Evolutionary conservation across 1,284 basidiomycete species (phyloP).

Genomic region (Tremellales sp.): DNA sequence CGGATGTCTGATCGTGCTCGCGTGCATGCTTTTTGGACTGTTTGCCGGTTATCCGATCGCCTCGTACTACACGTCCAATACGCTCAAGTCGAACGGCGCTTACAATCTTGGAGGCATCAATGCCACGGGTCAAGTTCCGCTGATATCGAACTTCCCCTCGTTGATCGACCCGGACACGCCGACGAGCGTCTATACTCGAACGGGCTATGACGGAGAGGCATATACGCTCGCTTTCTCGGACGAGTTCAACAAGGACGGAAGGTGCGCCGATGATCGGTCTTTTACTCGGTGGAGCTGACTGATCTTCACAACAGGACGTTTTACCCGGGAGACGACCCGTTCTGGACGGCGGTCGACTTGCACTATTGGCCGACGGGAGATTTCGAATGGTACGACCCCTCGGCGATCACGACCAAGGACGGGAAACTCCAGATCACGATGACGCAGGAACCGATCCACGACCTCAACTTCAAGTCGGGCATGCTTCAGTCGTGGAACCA

Average conservation of each 20-base stretch:
- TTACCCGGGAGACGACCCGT: slow-evolving; percentile 57
- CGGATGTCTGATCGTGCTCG: slow-evolving; percentile 66
- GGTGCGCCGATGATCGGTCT: too few relatives aligned
- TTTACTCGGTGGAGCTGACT: too few relatives aligned
- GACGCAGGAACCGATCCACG: slow-evolving; percentile 62
- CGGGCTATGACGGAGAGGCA: slow-evolving; percentile 42
- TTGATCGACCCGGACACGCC: slow-evolving; percentile 72
- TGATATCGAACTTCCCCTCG: slow-evolving; percentile 61
- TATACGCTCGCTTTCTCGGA: slow-evolving; percentile 53
- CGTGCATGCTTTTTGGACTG: slow-evolving; percentile 55
- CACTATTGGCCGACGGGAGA: slow-evolving; percentile 70
- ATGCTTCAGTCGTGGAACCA: slow-evolving; percentile 60
- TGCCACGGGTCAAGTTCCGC: slow-evolving; percentile 56
- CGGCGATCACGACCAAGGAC: slow-evolving; percentile 68
- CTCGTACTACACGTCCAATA: slow-evolving; percentile 38
- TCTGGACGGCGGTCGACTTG: slow-evolving; percentile 55
- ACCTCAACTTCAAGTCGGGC: slow-evolving; percentile 63
- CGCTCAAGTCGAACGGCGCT: slow-evolving; percentile 46
- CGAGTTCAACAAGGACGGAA: slow-evolving; percentile 58
- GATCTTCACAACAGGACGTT: too few relatives aligned
- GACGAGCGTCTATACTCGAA: slow-evolving; percentile 44
- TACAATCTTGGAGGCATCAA: slow-evolving; percentile 59
- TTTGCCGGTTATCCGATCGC: slow-evolving; percentile 57
- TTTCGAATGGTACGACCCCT: slow-evolving; percentile 77
- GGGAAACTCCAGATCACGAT: slow-evolving; percentile 79